Conservation (phyloP, 345 rosid species). For the Orychophragmus violaceus region DNA sequence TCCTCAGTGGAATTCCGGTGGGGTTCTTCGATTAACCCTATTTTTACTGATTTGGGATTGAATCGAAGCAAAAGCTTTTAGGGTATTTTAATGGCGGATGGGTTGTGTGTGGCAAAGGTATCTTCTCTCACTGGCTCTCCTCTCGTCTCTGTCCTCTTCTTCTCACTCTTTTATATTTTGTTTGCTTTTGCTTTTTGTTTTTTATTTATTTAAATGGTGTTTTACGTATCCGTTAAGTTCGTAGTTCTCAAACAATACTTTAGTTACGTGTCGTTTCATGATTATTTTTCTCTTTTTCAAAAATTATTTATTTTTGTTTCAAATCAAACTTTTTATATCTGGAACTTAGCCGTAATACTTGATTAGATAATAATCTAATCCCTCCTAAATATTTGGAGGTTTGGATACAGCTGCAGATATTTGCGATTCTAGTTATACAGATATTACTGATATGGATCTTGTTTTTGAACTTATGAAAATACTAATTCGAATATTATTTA, state of each 20-base stretch:
- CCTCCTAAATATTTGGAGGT: conserved; percentile 4
- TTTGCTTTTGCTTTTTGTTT: background rate
- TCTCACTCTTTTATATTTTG: conserved; percentile 26
- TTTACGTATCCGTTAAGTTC: conserved; percentile 30
- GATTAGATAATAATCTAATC: background rate
- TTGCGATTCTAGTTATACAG: background rate
- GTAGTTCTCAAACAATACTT: conserved; percentile 13
- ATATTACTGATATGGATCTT: background rate
- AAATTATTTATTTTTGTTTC: background rate
- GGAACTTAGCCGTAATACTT: background rate
- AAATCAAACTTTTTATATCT: background rate
- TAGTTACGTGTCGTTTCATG: conserved; percentile 16
- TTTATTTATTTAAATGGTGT: background rate
- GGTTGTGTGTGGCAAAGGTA: conserved; percentile 23
- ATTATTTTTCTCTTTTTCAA: background rate
- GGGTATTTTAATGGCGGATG: conserved; percentile 11
- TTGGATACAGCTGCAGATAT: background rate
- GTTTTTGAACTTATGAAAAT: too few relatives aligned
- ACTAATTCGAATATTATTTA: too few relatives aligned
- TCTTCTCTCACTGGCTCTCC: conserved; percentile 11
- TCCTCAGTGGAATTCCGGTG: conserved; percentile 31
- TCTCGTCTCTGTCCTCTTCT: conserved; percentile 31
- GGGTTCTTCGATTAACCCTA: conserved; percentile 27
- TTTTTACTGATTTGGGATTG: conserved; percentile 23
- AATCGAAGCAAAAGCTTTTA: conserved; percentile 16